Base-by-base conservation (phyloP, 495 filamentous ascomycete genomes). In the Filosporella fistucella region DNA sequence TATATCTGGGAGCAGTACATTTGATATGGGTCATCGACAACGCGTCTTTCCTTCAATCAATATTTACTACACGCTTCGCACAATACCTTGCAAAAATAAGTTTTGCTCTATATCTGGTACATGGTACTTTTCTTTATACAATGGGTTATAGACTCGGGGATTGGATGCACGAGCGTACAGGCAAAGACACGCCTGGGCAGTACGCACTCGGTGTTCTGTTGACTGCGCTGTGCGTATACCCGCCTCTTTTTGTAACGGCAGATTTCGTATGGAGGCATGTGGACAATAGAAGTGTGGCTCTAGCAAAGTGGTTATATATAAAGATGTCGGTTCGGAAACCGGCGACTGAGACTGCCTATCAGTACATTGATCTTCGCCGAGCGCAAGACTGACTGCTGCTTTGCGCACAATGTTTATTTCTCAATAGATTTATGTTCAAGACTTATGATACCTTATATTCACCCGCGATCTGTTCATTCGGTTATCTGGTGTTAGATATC, bases 1-100 rank as follows among this genome's bases (percentile, higher is more conserved):
- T 77, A 38, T 66, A 60, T 4, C 54, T 83, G 23, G 73, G 68
- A 4, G 79, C 77, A 1, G 61, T 71, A 6, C 56, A 75, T 22
- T 69, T 78, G 23, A 76, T 83, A 20, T 74, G 71, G 56, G 65
- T 69, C 24, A 67, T 77, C 49, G 77, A 76, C 25, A 72, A 77
- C 36, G 67, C 74, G 26, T 58, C 57, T 1, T 63, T 65, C 17
- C 67, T 82, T 43, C 72, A 75, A 49, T 63, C 60, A 23, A 55
- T 82, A 29, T 78, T 84, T 57, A 72, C 71, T 29, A 72, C 71
- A 38, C 60, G 66, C 0, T 37, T 83, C 0, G 76, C 77, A 18
- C 80, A 80, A 52, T 84, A 82, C 53, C 68, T 78, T 9, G 80
- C 79, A 28, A 69, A 75, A 25, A 74, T 81, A 40, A 72, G 71